Percentiles rank a stretch among this genome's conserved stretches.
phyloP scores from a whole-genome alignment of 768 basidiomycete species.

The Porphyrellus cyaneotinctus region DNA sequence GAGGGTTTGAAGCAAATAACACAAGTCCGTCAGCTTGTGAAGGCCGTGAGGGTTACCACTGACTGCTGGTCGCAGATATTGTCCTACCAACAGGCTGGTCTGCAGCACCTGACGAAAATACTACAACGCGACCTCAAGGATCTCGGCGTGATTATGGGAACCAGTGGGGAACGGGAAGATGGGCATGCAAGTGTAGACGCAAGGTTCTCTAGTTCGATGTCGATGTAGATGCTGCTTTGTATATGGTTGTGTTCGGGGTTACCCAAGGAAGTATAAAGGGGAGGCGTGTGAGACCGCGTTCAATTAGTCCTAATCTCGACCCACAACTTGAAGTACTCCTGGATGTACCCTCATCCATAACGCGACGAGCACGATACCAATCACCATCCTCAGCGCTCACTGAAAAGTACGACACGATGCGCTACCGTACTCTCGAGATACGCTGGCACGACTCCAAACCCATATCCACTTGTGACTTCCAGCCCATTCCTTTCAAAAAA shows the following conservation, averaged over 20 bases:
- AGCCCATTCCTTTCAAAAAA: slow-evolving; percentile 77
- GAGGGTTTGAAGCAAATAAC: slow-evolving; percentile 75
- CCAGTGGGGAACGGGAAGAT: slow-evolving; percentile 36
- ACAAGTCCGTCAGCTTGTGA: slow-evolving; percentile 44
- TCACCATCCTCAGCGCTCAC: not conserved
- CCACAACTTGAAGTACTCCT: not conserved
- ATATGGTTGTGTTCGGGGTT: slow-evolving; percentile 2
- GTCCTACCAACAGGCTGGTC: slow-evolving; percentile 71
- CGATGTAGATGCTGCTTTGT: slow-evolving; percentile 10
- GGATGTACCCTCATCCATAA: slow-evolving; percentile 10
- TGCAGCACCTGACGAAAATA: slow-evolving; percentile 76
- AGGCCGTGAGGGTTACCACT: not conserved
- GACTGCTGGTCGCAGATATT: slow-evolving; percentile 51
- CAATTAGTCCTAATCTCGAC: slow-evolving; percentile 13
- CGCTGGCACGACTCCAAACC: slow-evolving; percentile 96
- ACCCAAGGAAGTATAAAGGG: slow-evolving; percentile 11
- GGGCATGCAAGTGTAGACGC: slow-evolving; percentile 13
- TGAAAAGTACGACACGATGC: slow-evolving; percentile 45
- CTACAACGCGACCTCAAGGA: slow-evolving; percentile 62
- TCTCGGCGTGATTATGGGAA: slow-evolving; percentile 58
- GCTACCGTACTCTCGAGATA: slow-evolving; percentile 88
- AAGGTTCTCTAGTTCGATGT: slow-evolving; percentile 18
- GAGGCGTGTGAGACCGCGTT: slow-evolving; percentile 23
- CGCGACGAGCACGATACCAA: slow-evolving; percentile 4
- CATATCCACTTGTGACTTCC: slow-evolving; percentile 96